A percentile compares a stretch with the other conserved stretches of the same genome.
Evolutionary conservation across 768 basidiomycete species (phyloP).

Genomic region (Tulasnella sp.): DNA sequence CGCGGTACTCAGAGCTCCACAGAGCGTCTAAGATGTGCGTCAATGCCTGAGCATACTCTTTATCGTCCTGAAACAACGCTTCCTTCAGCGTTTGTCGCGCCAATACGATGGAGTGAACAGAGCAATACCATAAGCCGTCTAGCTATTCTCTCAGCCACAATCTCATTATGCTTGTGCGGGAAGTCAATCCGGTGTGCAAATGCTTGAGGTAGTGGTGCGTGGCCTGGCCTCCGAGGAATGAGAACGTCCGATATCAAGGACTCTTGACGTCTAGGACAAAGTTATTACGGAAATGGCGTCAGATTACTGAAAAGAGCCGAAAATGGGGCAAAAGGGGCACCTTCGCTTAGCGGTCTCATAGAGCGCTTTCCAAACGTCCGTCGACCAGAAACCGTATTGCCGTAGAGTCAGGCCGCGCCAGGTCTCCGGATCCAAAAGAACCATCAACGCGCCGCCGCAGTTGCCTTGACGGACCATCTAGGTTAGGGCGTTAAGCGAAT

Average conservation of each 20-base stretch:
- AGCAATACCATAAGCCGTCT: not conserved
- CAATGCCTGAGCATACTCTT: constrained; percentile 58
- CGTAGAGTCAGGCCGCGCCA: constrained; percentile 64
- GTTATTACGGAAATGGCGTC: no score
- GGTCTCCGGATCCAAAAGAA: constrained; percentile 61
- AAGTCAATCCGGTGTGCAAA: not conserved
- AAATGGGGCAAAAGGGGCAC: constrained; percentile 40
- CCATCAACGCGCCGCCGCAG: constrained; percentile 56
- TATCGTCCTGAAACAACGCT: constrained; percentile 48
- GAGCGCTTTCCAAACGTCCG: constrained; percentile 73
- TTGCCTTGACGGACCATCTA: constrained; percentile 67
- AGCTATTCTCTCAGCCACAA: not conserved
- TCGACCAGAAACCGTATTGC: constrained; percentile 70
- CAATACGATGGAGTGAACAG: not conserved
- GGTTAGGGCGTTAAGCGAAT: not conserved
- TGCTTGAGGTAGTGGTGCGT: not conserved
- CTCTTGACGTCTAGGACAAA: constrained; percentile 8
- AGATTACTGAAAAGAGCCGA: not conserved
- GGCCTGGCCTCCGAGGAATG: constrained; percentile 23
- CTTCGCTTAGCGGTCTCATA: constrained; percentile 63
- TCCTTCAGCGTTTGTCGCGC: not conserved
- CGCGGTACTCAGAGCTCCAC: constrained; percentile 78
- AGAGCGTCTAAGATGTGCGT: constrained; percentile 65
- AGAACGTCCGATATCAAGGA: constrained; percentile 19
- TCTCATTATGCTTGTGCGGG: constrained; percentile 14